Base-by-base conservation (phyloP, 345 rosid species). In the Gossypium sturtianum region DNA sequence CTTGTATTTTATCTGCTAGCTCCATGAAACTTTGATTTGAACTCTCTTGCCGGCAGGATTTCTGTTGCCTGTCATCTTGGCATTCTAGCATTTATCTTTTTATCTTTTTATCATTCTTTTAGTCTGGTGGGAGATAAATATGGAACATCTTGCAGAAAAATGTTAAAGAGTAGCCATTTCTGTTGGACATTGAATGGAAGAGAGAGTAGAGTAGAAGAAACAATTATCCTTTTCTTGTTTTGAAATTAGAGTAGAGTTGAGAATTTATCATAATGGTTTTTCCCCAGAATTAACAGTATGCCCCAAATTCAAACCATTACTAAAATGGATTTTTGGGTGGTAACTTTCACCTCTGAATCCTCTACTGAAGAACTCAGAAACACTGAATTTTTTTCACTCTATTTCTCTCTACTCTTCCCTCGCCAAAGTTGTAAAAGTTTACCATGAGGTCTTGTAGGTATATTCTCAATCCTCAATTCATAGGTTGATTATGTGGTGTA, bases 21-120 rank as follows among this genome's bases (percentile, higher is more conserved):
- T 48, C 53, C 56, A 43, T 79, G 20, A 22, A 73, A 23, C 63
- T 61, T n/a, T 74, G 60, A n/a, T 71, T n/a, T 77, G 64, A 49
- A 13, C n/a, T 34, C 12, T 53, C 64, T 52, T 52, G 9, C 47
- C 25, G n/a, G 5, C 53, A 67, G 43, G 13, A 38, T 44, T 2
- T 63, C 12, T 44, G 17, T 44, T 44, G 53, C 11, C 9, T 44
- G 22, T 66, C 12, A 12, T 47, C 20, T 16, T 44, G 45, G 22
- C 53, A 12, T 64, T 8, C 49, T 25, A 47, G 51, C 12, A 34
- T 25, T 53, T 56, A 56, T 43, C 23, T 23, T 64, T 27, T 17
- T 27, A 17, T 41, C 64, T 23, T 45, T 23, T 38, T 7, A 4
- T 57, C 44, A 8, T 65, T 6, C 49, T 64, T 0, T 64, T 64